Base-by-base conservation (phyloP, 2,329 filamentous ascomycete species). In the Aureobasidium zeae region DNA sequence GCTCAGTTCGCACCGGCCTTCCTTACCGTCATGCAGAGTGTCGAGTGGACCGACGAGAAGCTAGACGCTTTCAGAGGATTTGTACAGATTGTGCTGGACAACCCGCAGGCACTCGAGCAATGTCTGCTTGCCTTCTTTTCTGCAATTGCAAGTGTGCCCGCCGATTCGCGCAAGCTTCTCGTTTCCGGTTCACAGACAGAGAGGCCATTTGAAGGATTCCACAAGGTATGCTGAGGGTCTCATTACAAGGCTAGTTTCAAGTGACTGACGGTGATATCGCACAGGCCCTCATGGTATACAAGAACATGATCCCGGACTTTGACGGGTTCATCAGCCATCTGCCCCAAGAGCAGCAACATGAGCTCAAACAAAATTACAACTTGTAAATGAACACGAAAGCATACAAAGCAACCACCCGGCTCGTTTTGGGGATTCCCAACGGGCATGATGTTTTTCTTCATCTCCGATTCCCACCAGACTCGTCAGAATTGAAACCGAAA, bases 21-120 rank as follows among this genome's bases (percentile, higher is more conserved):
- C 67, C 66, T 98, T 43, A 72, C 70, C 39, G 78, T 81, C 2
- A 93, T 98, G 75, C 76, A 78, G 48, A 83, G 86, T 50, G 82
- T 96, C 22, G 82, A 86, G 41, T 81, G 85, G 56, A 89, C 86
- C 2, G 85, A 94, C 48, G 91, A 98, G 65, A 98, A 98, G 67
- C 86, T 84, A 1, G 88, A 88, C 19, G 89, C 91, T 0, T 86
- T 96, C 61, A 79, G 86, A 55, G 91, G 91, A 0, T 95, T 98
- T 65, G 84, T 85, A 44, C 74, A 83, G 53, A 75, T 94, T 35
- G 83, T 96, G 3, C 75, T 83, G 49, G 77, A 79, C 57, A 96
- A 96, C 56, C 91, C 91, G 1, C 77, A 87, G 58, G 86, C 87
- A 2, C 89, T 98, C 77, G 91, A 96, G 65, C 81, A 81, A 53